These are phyloP conservation scores for Candida mattraensis DNA, from an alignment of 805 yeast genomes.

Conservation along the genomic window DNA sequence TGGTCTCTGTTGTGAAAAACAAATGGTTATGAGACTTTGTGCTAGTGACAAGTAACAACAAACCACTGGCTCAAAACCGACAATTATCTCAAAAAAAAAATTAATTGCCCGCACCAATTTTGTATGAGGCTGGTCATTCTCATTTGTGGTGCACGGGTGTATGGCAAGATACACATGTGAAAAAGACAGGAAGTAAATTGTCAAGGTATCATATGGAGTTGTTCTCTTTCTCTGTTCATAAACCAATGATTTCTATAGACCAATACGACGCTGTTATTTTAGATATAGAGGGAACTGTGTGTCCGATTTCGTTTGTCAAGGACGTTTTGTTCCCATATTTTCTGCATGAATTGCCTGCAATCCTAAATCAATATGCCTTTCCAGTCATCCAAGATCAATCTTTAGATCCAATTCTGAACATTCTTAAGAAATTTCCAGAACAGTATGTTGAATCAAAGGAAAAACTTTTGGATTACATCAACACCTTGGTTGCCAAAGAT, in stretches of 20 bases:
- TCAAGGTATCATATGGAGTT: too few species aligned
- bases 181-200: too few species aligned
- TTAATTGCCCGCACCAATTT: constrained; percentile 1
- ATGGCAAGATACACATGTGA: too few species aligned
- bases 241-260: background rate
- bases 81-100: constrained; percentile 7
- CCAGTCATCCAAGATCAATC: constrained; percentile 30
- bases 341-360: constrained; percentile 44
- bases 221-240: background rate
- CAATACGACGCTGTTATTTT: constrained; percentile 41
- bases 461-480: constrained; percentile 47
- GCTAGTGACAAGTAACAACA: too few species aligned
- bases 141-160: too few species aligned
- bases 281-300: constrained; percentile 91
- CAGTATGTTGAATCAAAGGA: constrained; percentile 29
- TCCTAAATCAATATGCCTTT: constrained; percentile 33
- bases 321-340: constrained; percentile 79
- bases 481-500: constrained; percentile 59
- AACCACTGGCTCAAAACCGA: too few species aligned
- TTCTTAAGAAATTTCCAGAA: constrained; percentile 48
- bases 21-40: constrained; percentile 19
- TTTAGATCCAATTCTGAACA: constrained; percentile 29
- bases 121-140: too few species aligned
- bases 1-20: background rate
- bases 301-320: constrained; percentile 88